Percentiles rank a stretch among this genome's conserved stretches.
Evolutionary conservation across 306 rosid species (phyloP).

Genomic region (Glycyrrhiza uralensis): DNA sequence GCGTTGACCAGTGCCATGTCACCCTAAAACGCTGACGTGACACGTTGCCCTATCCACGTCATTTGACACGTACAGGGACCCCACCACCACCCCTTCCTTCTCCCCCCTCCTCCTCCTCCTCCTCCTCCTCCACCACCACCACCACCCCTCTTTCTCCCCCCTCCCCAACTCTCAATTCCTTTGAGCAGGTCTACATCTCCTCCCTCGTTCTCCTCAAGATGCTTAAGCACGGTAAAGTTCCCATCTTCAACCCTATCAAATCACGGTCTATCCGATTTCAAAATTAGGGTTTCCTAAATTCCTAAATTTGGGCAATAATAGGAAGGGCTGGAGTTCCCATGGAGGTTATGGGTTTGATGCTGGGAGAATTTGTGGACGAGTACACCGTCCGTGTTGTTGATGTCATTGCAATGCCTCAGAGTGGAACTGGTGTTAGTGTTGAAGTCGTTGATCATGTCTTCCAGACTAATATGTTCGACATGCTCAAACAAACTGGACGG

Average conservation of each 20-base stretch:
- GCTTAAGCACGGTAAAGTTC: slow-evolving; percentile 76
- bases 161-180: slow-evolving; percentile 87
- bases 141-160: too few species aligned
- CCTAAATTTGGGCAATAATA: too few species aligned
- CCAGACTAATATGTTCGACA: slow-evolving; percentile 97
- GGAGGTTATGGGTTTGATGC: slow-evolving; percentile 99
- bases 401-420: slow-evolving; percentile 97
- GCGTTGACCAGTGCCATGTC: too few species aligned
- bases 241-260: not conserved
- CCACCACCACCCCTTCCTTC: too few species aligned
- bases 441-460: slow-evolving; percentile 97
- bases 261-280: not conserved
- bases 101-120: too few species aligned
- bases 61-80: too few species aligned
- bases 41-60: too few species aligned
- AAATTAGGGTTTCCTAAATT: slow-evolving; percentile 29
- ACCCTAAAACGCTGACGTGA: too few species aligned
- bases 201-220: slow-evolving; percentile 90
- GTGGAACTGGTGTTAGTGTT: slow-evolving; percentile 96
- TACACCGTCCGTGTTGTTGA: slow-evolving; percentile 94
- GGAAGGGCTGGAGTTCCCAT: slow-evolving; percentile 98
- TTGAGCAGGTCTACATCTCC: slow-evolving; percentile 94
- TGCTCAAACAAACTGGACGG: slow-evolving; percentile 98
- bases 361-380: slow-evolving; percentile 91
- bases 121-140: too few species aligned